Evolutionary conservation across 164 flowering plant species (phyloP).

Genomic region (Stephania japonica): DNA sequence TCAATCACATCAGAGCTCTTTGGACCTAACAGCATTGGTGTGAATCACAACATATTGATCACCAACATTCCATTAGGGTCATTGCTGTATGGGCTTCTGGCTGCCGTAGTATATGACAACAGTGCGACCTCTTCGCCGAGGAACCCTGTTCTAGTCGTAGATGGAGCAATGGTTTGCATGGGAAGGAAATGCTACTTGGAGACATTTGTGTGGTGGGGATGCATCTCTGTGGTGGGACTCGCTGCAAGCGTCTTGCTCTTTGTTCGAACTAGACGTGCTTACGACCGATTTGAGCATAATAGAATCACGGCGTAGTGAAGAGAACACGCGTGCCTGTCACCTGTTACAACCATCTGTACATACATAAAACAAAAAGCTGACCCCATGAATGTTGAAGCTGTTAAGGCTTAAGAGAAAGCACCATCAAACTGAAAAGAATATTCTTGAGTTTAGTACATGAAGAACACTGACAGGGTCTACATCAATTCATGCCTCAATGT

Average conservation of each 20-base stretch:
- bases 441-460: no score
- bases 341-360: background rate
- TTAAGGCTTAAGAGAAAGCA: no score
- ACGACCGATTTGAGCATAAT: conserved; percentile 47
- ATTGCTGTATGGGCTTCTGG: conserved; percentile 65
- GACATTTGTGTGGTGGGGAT: conserved; percentile 81
- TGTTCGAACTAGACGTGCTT: conserved; percentile 66
- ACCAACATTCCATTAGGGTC: conserved; percentile 93
- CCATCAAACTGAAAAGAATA: no score
- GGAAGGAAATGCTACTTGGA: conserved; percentile 61
- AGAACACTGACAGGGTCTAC: no score
- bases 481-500: no score
- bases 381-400: background rate
- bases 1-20: conserved; percentile 89
- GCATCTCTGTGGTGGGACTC: conserved; percentile 63
- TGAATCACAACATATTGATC: conserved; percentile 91
- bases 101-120: conserved; percentile 71
- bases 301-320: conserved; percentile 25
- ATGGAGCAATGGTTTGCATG: conserved; percentile 50
- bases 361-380: background rate
- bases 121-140: conserved; percentile 21
- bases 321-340: conserved; percentile 5
- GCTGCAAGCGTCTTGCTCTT: conserved; percentile 51
- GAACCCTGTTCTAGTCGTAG: background rate
- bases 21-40: conserved; percentile 77